Evolutionary conservation across 345 rosid genomes (phyloP).

Genomic region (Brassica nigra): DNA sequence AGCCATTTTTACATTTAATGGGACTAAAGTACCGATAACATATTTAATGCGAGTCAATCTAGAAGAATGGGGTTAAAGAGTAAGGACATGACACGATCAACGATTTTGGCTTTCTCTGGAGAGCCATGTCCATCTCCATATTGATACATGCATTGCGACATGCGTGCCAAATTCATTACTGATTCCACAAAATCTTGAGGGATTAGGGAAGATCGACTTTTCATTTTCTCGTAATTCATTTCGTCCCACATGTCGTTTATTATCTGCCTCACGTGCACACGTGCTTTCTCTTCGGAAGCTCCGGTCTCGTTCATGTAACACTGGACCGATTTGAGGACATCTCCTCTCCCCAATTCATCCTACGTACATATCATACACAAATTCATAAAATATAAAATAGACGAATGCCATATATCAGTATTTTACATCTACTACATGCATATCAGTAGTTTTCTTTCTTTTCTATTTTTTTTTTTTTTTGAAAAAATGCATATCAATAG

Average conservation of each 20-base stretch:
- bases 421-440: not conserved
- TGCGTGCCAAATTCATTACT: slow-evolving; percentile 40
- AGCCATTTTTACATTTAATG: no score
- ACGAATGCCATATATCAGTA: not conserved
- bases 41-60: slow-evolving; percentile 6
- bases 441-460: not conserved
- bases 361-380: not conserved
- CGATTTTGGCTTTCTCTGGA: slow-evolving; percentile 23
- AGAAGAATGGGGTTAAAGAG: slow-evolving; percentile 20
- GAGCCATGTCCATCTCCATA: slow-evolving; percentile 47
- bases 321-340: slow-evolving; percentile 18
- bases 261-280: slow-evolving; percentile 26
- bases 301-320: slow-evolving; percentile 47
- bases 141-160: slow-evolving; percentile 41
- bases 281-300: slow-evolving; percentile 38
- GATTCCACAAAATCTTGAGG: slow-evolving; percentile 14
- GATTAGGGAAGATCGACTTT: not conserved
- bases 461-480: no score
- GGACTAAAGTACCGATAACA: not conserved
- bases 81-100: slow-evolving; percentile 20
- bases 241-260: slow-evolving; percentile 46
- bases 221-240: slow-evolving; percentile 35
- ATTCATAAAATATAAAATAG: not conserved
- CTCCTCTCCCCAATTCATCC: slow-evolving; percentile 43
- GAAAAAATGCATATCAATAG: not conserved